Percentiles rank a stretch among this genome's conserved stretches.
phyloP scores from a whole-genome alignment of 352 stramenopile genomes.

The Globisporangium rhizosaccharum region DNA sequence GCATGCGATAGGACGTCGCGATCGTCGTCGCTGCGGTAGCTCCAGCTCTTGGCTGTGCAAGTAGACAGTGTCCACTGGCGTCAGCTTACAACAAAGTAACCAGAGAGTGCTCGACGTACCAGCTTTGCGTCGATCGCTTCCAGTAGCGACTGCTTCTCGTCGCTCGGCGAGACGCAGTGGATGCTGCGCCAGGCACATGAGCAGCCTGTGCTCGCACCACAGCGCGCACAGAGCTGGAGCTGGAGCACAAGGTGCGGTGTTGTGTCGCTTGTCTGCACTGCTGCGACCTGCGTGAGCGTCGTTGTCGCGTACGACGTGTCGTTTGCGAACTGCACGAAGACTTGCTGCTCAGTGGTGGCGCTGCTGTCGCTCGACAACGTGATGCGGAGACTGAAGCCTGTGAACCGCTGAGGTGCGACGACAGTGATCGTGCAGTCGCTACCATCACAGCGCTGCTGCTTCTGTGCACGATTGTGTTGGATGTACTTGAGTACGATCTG shows the following conservation, averaged over 20 bases:
- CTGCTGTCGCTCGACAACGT: neutral
- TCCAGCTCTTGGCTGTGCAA: constrained; percentile 2
- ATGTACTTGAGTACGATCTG: constrained; percentile 17
- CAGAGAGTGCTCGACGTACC: constrained; percentile 7
- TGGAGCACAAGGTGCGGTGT: constrained; percentile 7
- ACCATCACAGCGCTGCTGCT: neutral
- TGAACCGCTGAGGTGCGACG: neutral
- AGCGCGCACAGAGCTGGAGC: constrained; percentile 23
- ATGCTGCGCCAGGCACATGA: constrained; percentile 22
- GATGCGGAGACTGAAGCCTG: constrained; percentile 5
- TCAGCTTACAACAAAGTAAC: neutral
- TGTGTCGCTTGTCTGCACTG: neutral
- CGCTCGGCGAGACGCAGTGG: constrained; percentile 14
- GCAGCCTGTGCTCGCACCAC: constrained; percentile 12
- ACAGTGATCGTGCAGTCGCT: constrained; percentile 3
- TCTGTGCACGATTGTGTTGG: neutral
- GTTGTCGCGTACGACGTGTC: neutral
- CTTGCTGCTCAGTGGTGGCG: neutral
- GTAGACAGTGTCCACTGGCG: neutral
- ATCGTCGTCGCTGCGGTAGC: neutral
- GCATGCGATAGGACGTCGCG: neutral
- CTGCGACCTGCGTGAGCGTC: neutral
- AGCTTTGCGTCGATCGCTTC: constrained; percentile 23
- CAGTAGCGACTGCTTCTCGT: constrained; percentile 24
- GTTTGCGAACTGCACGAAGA: constrained; percentile 9